Percentiles rank a stretch among this genome's conserved stretches.
Conservation (phyloP, 805 yeast species). For the Saccharomyces paradoxus region DNA sequence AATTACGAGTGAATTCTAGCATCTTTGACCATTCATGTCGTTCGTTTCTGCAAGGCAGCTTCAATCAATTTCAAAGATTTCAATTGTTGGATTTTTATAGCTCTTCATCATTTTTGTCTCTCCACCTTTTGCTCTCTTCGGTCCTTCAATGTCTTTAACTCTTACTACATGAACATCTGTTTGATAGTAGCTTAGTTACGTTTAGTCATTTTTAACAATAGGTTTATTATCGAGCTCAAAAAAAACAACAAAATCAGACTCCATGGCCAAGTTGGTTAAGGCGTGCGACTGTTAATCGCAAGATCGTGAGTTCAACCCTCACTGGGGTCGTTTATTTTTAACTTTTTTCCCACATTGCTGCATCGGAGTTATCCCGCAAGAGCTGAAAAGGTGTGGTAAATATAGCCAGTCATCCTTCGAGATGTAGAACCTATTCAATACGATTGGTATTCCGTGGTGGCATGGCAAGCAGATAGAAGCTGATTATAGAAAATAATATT, state of each 20-base stretch:
- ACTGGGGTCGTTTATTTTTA: conserved; percentile 38
- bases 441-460: neutral
- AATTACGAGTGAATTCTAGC: too few species aligned
- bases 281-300: conserved; percentile 61
- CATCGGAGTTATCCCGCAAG: neutral
- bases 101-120: too few species aligned
- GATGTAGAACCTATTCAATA: neutral
- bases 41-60: too few species aligned
- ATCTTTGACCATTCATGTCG: too few species aligned
- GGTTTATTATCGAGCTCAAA: too few species aligned
- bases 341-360: neutral
- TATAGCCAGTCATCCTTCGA: neutral
- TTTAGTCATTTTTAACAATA: too few species aligned
- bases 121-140: too few species aligned
- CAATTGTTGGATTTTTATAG: too few species aligned
- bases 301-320: conserved; percentile 57
- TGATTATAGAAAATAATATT: neutral
- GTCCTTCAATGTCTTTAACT: too few species aligned
- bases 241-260: conserved; percentile 28
- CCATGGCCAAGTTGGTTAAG: conserved; percentile 56
- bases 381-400: neutral
- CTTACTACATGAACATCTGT: too few species aligned
- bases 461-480: neutral
- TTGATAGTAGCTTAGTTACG: too few species aligned
- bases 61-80: too few species aligned